Evolutionary conservation across 2,329 filamentous ascomycete species (phyloP).

Genomic region (Fusarium sp.): DNA sequence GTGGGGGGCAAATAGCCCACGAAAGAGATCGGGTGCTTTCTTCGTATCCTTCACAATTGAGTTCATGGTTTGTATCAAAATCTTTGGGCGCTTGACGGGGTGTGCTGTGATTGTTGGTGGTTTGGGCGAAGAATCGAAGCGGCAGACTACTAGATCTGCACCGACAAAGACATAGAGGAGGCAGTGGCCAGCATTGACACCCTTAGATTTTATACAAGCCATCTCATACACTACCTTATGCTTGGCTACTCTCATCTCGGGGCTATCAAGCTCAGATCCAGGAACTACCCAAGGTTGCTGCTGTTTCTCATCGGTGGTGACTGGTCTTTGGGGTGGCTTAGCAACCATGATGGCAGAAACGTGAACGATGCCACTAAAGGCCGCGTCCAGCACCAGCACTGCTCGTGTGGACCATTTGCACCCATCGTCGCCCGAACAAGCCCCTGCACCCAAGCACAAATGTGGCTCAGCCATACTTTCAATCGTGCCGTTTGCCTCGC

Average conservation of each 20-base stretch:
- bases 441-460: background rate
- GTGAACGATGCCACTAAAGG: background rate
- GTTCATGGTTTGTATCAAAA: background rate
- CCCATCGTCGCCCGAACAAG: background rate
- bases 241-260: background rate
- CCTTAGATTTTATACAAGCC: rapidly evolving
- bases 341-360: background rate
- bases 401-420: background rate
- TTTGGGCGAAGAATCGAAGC: background rate
- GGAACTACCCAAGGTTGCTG: background rate
- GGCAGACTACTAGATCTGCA: background rate
- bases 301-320: background rate
- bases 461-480: background rate
- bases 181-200: background rate
- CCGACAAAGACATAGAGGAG: background rate
- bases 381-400: background rate
- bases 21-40: background rate
- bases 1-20: background rate
- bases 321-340: background rate
- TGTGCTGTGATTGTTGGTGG: background rate
- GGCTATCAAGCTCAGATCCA: background rate
- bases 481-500: background rate
- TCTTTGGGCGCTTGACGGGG: background rate
- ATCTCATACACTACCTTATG: background rate
- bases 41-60: background rate